These are phyloP conservation scores for Xenosphaeropsis pyriputrescens DNA, from an alignment of 2,329 filamentous ascomycete species.

Conservation along the genomic window DNA sequence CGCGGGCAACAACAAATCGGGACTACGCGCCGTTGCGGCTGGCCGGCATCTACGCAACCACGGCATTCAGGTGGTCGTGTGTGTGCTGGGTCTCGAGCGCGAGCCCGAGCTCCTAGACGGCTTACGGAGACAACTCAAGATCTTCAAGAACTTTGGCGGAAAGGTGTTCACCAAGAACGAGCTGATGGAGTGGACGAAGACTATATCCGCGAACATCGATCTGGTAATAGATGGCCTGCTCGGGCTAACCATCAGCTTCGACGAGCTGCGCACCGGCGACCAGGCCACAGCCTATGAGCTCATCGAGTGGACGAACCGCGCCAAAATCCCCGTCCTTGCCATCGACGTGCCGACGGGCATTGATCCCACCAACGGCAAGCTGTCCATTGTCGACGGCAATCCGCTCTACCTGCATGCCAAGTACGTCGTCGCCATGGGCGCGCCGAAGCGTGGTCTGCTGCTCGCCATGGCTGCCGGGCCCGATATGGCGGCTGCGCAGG, in stretches of 20 bases:
- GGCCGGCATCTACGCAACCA: conserved; percentile 79
- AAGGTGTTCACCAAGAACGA: conserved; percentile 48
- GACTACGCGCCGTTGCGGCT: conserved; percentile 70
- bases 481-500: conserved; percentile 42
- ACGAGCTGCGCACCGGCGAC: conserved; percentile 71
- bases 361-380: conserved; percentile 60
- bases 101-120: conserved; percentile 70
- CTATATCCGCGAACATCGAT: conserved; percentile 50
- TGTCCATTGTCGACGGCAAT: conserved; percentile 55
- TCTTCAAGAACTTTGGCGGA: conserved; percentile 74
- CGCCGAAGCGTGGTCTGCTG: conserved; percentile 72
- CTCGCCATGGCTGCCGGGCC: conserved; percentile 42
- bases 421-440: conserved; percentile 73
- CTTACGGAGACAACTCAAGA: conserved; percentile 65
- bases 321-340: conserved; percentile 66
- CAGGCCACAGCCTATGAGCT: conserved; percentile 77
- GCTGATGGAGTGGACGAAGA: conserved; percentile 44
- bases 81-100: conserved; percentile 72
- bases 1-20: conserved; percentile 91
- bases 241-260: conserved; percentile 75
- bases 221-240: conserved; percentile 83
- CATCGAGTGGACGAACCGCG: conserved; percentile 87
- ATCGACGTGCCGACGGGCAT: conserved; percentile 88
- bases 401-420: conserved; percentile 69
- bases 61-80: conserved; percentile 66